phyloP scores from a whole-genome alignment of 2,329 filamentous ascomycete species.

The Fusarium sp. region DNA sequence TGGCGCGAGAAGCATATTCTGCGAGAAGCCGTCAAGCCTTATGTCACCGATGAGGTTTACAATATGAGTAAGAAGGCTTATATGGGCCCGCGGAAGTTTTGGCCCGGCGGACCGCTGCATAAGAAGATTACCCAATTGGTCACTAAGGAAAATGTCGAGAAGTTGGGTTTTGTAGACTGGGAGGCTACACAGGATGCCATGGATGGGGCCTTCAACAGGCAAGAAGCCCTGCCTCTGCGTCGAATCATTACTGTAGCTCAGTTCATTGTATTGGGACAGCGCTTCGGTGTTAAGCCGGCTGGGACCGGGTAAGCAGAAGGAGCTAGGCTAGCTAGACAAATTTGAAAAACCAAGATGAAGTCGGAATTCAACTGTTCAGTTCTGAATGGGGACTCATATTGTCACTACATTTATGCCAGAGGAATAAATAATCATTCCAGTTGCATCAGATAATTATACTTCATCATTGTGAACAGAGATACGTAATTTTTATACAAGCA shows the following conservation, averaged over 20 bases:
- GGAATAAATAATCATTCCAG: too few relatives aligned
- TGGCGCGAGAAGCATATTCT: constrained; percentile 8
- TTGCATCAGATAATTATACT: too few relatives aligned
- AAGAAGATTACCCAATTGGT: neutral
- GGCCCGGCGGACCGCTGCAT: neutral
- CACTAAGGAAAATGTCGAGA: neutral
- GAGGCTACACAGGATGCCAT: neutral
- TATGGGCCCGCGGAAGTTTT: constrained; percentile 6
- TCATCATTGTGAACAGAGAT: too few relatives aligned
- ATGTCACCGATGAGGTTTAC: constrained; percentile 6
- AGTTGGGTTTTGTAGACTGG: constrained; percentile 1
- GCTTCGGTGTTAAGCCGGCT: neutral
- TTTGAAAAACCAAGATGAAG: too few relatives aligned
- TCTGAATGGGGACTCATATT: too few relatives aligned
- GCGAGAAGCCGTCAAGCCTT: constrained; percentile 1
- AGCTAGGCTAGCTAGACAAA: too few relatives aligned
- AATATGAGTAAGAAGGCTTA: constrained; percentile 14
- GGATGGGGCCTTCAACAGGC: neutral
- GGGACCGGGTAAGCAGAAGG: too few relatives aligned
- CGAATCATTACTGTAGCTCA: constrained; percentile 3
- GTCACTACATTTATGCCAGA: too few relatives aligned
- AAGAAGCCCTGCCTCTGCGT: neutral
- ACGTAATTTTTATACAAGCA: too few relatives aligned
- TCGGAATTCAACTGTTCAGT: too few relatives aligned
- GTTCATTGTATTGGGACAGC: constrained; percentile 1